phyloP scores from a whole-genome alignment of 495 filamentous ascomycete genomes.

The Umbilicaria muhlenbergii region DNA sequence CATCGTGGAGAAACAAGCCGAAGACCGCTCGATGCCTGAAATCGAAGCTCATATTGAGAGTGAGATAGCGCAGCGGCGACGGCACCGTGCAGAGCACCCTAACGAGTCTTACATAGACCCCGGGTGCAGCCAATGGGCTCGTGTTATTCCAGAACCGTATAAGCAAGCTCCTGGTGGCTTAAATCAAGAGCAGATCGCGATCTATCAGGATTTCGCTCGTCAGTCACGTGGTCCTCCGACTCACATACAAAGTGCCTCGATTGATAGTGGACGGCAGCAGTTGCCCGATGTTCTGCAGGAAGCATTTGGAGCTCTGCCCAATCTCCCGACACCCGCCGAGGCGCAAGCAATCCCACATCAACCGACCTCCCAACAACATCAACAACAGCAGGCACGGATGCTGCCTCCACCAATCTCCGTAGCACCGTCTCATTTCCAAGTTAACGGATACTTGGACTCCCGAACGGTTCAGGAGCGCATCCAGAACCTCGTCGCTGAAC shows the following conservation, averaged over 20 bases:
- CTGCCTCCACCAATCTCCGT: slow-evolving; percentile 24
- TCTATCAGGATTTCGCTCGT: slow-evolving; percentile 89
- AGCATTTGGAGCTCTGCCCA: slow-evolving; percentile 60
- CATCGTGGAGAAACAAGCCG: slow-evolving; percentile 85
- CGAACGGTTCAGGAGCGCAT: slow-evolving; percentile 47
- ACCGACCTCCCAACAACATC: slow-evolving; percentile 42
- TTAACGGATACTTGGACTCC: slow-evolving; percentile 52
- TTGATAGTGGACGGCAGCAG: slow-evolving; percentile 40
- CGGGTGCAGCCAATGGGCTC: slow-evolving; percentile 66
- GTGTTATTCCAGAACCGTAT: slow-evolving; percentile 80
- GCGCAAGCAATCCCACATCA: slow-evolving; percentile 60
- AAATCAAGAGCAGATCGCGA: slow-evolving; percentile 81
- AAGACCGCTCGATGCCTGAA: slow-evolving; percentile 80
- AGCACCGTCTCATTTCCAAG: slow-evolving; percentile 33
- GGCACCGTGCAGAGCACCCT: slow-evolving; percentile 51
- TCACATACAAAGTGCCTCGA: slow-evolving; percentile 39
- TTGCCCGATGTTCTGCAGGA: slow-evolving; percentile 70
- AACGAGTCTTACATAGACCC: slow-evolving; percentile 73
- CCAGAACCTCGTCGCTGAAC: slow-evolving; percentile 51
- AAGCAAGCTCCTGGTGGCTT: slow-evolving; percentile 65
- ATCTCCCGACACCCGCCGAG: slow-evolving; percentile 65
- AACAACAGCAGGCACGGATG: slow-evolving; percentile 37
- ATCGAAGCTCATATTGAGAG: slow-evolving; percentile 80
- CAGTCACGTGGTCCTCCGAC: slow-evolving; percentile 48
- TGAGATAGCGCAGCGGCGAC: slow-evolving; percentile 56